These are phyloP conservation scores for Globisporangium parvum DNA, from an alignment of 352 stramenopile species.

Conservation along the genomic window DNA sequence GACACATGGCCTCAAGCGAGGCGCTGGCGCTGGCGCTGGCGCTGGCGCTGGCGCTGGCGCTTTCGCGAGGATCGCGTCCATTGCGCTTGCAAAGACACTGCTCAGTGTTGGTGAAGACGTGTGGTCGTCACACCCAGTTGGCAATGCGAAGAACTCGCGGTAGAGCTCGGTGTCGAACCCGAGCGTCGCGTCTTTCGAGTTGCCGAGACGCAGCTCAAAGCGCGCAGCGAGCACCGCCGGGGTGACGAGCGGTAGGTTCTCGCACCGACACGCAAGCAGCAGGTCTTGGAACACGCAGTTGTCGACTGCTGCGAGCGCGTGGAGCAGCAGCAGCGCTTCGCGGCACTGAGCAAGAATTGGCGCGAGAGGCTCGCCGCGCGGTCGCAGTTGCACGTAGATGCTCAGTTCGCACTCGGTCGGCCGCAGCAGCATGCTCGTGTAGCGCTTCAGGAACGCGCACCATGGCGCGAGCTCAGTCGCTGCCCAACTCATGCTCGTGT, in stretches of 20 bases:
- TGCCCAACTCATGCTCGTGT: too few species aligned
- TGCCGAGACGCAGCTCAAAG: constrained; percentile 7
- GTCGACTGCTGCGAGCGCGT: constrained; percentile 5
- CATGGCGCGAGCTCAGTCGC: constrained; percentile 4
- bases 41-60: too few species aligned
- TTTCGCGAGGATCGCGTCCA: too few species aligned
- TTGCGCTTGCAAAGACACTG: neutral
- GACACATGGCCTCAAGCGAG: too few species aligned
- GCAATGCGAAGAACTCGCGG: neutral
- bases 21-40: too few species aligned
- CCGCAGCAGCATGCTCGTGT: neutral
- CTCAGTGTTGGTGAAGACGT: neutral
- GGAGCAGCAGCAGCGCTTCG: constrained; percentile 9
- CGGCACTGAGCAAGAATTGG: neutral
- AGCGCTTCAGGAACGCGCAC: constrained; percentile 8
- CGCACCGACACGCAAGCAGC: constrained; percentile 6
- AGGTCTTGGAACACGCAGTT: constrained; percentile 7
- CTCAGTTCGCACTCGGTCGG: neutral
- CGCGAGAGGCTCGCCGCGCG: neutral
- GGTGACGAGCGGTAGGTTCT: constrained; percentile 7
- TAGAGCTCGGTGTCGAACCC: constrained; percentile 10
- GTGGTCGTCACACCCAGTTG: neutral
- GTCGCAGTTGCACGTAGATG: constrained; percentile 6
- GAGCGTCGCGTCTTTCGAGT: constrained; percentile 3
- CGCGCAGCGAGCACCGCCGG: neutral